A percentile compares a stretch with the other conserved stretches of the same genome.
Evolutionary conservation across 2,329 filamentous ascomycete species (phyloP).

Genomic region (Dactylellina sp.): DNA sequence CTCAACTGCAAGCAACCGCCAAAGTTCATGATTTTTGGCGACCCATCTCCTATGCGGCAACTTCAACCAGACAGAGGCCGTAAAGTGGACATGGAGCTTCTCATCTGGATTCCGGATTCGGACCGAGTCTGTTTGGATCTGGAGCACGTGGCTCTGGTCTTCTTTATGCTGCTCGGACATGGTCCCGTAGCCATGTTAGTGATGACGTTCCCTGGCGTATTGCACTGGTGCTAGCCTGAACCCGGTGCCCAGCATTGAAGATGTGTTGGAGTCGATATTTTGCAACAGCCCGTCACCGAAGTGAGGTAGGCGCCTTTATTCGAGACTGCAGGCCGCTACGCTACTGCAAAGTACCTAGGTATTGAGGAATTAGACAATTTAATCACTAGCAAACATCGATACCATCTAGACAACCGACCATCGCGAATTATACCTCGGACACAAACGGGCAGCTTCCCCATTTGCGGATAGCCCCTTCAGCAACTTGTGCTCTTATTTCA

Average conservation of each 20-base stretch:
- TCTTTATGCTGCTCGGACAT: conserved; percentile 9
- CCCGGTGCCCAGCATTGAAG: background rate
- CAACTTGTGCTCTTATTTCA: too few species aligned
- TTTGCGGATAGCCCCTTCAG: too few species aligned
- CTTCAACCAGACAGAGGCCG: conserved; percentile 28
- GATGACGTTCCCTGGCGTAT: background rate
- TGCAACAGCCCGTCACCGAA: conserved; percentile 15
- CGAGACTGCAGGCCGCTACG: too few species aligned
- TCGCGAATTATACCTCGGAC: too few species aligned
- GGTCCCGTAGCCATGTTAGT: conserved; percentile 12
- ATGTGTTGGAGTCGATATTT: conserved; percentile 19
- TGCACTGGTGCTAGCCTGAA: background rate
- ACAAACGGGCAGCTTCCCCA: too few species aligned
- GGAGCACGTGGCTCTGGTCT: conserved; percentile 16
- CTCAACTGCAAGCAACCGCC: conserved; percentile 38
- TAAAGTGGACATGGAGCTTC: conserved; percentile 47
- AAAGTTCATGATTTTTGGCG: conserved; percentile 6
- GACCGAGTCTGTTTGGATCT: conserved; percentile 25
- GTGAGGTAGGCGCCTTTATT: too few species aligned
- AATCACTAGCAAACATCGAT: too few species aligned
- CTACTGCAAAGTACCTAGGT: too few species aligned
- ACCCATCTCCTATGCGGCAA: conserved; percentile 37
- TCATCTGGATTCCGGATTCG: conserved; percentile 30
- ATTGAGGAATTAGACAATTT: too few species aligned
- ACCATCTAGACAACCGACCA: too few species aligned